phyloP scores from a whole-genome alignment of 2,329 filamentous ascomycete species.

The Mollisiaceae sp. region DNA sequence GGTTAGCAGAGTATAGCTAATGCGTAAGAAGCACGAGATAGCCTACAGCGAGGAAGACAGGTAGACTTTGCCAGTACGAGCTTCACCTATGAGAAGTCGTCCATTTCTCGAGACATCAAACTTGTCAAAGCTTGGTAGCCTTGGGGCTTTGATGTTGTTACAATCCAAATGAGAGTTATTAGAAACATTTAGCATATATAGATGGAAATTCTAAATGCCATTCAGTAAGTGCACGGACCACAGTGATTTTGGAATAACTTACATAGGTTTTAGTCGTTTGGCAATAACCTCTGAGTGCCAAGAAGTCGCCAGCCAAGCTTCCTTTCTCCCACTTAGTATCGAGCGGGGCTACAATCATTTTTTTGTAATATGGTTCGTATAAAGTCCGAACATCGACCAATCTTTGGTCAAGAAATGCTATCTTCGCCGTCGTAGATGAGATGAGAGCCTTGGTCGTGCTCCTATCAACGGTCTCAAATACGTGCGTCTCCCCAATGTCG shows the following conservation, averaged over 20 bases:
- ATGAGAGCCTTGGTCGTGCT: conserved; percentile 8
- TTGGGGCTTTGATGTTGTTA: neutral
- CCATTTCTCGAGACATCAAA: conserved; percentile 16
- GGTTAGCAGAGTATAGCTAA: neutral
- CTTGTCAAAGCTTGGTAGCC: conserved; percentile 13
- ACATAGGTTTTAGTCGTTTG: neutral
- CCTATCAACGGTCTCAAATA: neutral
- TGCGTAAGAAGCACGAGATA: too few species aligned
- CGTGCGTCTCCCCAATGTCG: neutral
- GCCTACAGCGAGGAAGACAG: conserved; percentile 8
- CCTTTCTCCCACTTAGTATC: conserved; percentile 9
- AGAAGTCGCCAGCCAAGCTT: conserved; percentile 16
- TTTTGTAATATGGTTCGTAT: conserved; percentile 9
- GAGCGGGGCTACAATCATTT: neutral
- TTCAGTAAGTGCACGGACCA: too few species aligned
- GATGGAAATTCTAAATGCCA: neutral
- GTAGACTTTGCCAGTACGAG: neutral
- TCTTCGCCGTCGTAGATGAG: conserved; percentile 15
- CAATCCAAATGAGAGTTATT: neutral
- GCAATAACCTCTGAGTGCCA: conserved; percentile 5
- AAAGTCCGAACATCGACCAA: conserved; percentile 7
- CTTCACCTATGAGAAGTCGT: conserved; percentile 12
- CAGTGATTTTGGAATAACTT: neutral
- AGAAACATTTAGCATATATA: neutral
- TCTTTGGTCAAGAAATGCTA: conserved; percentile 7